Evolutionary conservation across 23 red algal species (phyloP).

Genomic region (Gracilaria domingensis): DNA sequence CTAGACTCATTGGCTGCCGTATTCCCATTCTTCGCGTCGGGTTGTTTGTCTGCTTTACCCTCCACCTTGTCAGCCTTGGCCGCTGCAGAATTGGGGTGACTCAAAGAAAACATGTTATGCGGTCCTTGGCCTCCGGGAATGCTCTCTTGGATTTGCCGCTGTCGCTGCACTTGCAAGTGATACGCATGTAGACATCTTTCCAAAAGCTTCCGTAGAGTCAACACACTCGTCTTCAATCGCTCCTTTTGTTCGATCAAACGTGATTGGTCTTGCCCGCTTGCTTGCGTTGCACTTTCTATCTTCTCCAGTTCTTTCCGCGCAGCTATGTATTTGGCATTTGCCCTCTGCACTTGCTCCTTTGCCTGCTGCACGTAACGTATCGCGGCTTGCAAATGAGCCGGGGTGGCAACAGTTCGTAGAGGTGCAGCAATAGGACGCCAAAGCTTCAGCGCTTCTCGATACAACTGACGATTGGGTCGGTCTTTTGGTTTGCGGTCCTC

Average conservation of each 20-base stretch:
- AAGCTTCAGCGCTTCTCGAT: constrained; percentile 71
- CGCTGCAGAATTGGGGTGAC: background rate
- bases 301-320: constrained; percentile 28
- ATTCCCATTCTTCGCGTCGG: background rate
- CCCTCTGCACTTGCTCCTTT: constrained; percentile 32
- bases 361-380: constrained; percentile 29
- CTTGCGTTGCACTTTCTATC: constrained; percentile 17
- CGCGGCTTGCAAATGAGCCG: constrained; percentile 29
- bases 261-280: constrained; percentile 37
- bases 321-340: background rate
- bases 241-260: constrained; percentile 30
- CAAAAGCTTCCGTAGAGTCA: background rate
- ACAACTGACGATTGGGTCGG: constrained; percentile 55
- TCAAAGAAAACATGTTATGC: background rate
- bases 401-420: constrained; percentile 48
- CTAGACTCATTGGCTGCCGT: background rate
- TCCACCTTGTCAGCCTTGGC: background rate
- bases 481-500: constrained; percentile 90
- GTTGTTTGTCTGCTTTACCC: background rate
- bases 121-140: background rate
- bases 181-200: constrained; percentile 8
- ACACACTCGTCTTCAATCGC: constrained; percentile 7
- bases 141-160: constrained; percentile 32
- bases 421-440: constrained; percentile 55
- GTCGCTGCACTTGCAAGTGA: constrained; percentile 17